These are phyloP conservation scores for Solanum corneliomulleri DNA, from an alignment of 257 asterid species.

Conservation along the genomic window DNA sequence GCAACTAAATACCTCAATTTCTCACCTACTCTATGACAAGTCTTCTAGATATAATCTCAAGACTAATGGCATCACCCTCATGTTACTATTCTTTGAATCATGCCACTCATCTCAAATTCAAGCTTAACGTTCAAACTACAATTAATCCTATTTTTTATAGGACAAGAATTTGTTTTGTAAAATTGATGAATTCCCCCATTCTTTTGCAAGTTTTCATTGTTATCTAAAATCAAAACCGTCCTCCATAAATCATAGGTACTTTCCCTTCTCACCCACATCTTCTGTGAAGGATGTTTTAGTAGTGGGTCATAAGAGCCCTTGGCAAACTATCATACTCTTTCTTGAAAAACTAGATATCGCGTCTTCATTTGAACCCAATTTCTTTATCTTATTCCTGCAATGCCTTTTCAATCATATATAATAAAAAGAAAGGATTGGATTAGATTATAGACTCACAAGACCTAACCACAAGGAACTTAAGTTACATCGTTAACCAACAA, in stretches of 20 bases:
- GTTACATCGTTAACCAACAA: neutral
- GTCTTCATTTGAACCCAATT: neutral
- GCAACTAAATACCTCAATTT: too few species aligned
- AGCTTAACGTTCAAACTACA: too few species aligned
- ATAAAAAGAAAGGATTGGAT: neutral
- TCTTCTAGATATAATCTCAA: too few species aligned
- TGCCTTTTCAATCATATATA: neutral
- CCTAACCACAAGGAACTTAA: neutral
- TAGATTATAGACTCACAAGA: neutral
- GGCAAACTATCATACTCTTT: conserved; percentile 23
- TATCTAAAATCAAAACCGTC: neutral
- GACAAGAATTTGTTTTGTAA: neutral
- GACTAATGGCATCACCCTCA: too few species aligned
- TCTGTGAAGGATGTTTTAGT: conserved; percentile 25
- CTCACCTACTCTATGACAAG: too few species aligned
- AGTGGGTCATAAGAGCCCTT: conserved; percentile 28
- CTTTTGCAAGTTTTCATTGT: neutral
- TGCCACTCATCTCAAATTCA: too few species aligned
- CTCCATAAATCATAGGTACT: neutral
- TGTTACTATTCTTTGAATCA: too few species aligned
- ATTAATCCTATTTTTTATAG: too few species aligned
- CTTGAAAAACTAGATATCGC: neutral
- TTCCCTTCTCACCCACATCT: neutral
- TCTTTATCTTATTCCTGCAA: neutral
- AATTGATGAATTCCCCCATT: neutral